Evolutionary conservation across 495 filamentous ascomycete genomes (phyloP).

Genomic region (Penicillium fimorum): DNA sequence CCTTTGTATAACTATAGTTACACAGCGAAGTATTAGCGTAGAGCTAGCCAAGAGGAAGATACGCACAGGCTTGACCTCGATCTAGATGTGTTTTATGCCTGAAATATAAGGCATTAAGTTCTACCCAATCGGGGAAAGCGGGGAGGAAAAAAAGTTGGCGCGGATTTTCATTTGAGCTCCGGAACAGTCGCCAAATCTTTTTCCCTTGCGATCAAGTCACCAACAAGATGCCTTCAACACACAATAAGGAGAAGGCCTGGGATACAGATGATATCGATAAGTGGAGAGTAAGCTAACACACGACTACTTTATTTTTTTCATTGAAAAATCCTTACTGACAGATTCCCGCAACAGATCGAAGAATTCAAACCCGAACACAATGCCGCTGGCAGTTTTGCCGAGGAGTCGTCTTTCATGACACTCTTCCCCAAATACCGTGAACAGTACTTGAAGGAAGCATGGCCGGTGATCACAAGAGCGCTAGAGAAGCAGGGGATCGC

Average conservation of each 20-base stretch:
- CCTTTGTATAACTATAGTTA: not conserved
- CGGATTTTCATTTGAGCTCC: constrained; percentile 31
- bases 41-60: not conserved
- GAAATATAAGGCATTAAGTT: constrained; percentile 11
- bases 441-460: constrained; percentile 86
- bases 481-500: constrained; percentile 81
- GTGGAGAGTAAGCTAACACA: constrained; percentile 66
- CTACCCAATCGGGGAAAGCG: constrained; percentile 34
- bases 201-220: constrained; percentile 9
- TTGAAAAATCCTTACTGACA: constrained; percentile 1
- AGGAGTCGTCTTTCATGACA: constrained; percentile 88
- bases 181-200: constrained; percentile 17
- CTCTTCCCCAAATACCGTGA: constrained; percentile 99
- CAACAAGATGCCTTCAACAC: constrained; percentile 79
- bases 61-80: not conserved
- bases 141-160: constrained; percentile 44
- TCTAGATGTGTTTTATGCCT: constrained; percentile 14
- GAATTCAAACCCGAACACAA: constrained; percentile 85
- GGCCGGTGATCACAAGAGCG: constrained; percentile 76
- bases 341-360: constrained; percentile 55
- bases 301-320: not conserved
- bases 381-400: constrained; percentile 76
- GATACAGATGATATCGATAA: constrained; percentile 97
- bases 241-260: constrained; percentile 95
- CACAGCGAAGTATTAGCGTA: not conserved